A percentile compares a stretch with the other conserved stretches of the same genome.
Conservation (phyloP, 2,329 filamentous ascomycete species). For the Sphaerulina populicola region DNA sequence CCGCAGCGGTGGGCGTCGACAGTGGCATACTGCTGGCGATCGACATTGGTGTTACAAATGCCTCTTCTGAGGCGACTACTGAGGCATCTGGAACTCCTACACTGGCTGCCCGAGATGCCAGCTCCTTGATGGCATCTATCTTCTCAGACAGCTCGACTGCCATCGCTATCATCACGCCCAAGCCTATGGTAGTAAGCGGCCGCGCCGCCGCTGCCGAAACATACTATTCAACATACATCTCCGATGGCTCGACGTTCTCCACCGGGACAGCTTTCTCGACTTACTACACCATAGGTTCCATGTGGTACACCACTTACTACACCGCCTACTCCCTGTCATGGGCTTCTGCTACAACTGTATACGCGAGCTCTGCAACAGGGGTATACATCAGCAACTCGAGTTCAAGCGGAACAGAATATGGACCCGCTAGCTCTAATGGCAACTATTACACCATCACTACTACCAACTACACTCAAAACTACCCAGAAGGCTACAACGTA, state of each 20-base stretch:
- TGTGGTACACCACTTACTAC: constrained; percentile 29
- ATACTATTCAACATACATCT: constrained; percentile 26
- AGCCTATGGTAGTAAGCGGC: constrained; percentile 22
- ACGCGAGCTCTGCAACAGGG: constrained; percentile 20
- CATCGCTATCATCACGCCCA: constrained; percentile 28
- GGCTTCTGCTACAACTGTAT: constrained; percentile 26
- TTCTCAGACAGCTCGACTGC: constrained; percentile 26
- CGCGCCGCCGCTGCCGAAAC: constrained; percentile 18
- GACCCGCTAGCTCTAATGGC: constrained; percentile 15
- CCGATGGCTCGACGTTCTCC: constrained; percentile 28
- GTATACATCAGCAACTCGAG: constrained; percentile 17
- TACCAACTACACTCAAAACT: constrained; percentile 16
- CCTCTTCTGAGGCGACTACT: constrained; percentile 22
- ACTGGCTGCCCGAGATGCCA: constrained; percentile 19
- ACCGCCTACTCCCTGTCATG: constrained; percentile 26
- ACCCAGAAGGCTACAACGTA: constrained; percentile 20
- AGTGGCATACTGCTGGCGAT: constrained; percentile 28
- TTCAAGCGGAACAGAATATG: constrained; percentile 9
- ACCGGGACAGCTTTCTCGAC: constrained; percentile 27
- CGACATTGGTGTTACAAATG: constrained; percentile 22
- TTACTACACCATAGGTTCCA: constrained; percentile 20
- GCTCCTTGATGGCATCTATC: constrained; percentile 24
- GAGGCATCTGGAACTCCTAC: constrained; percentile 18
- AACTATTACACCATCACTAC: constrained; percentile 15
- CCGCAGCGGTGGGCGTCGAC: constrained; percentile 24